Percentiles rank a stretch among this genome's conserved stretches.
Conservation (phyloP, 441 rosid species). For the Aquilaria agallochum region DNA sequence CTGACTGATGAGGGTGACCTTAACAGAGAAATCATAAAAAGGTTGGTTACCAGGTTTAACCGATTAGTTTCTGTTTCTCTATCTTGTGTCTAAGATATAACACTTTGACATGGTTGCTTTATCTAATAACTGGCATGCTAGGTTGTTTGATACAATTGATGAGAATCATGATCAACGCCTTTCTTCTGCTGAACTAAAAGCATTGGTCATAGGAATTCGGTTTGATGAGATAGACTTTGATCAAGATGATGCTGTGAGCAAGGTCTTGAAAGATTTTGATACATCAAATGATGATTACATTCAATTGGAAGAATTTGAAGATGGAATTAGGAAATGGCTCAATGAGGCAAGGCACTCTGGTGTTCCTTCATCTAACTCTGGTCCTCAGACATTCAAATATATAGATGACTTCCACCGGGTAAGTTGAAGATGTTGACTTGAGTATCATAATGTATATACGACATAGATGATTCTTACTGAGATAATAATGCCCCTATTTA, state of each 20-base stretch:
- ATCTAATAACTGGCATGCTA: slow-evolving; percentile 16
- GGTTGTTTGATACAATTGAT: slow-evolving; percentile 74
- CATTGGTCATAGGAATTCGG: slow-evolving; percentile 74
- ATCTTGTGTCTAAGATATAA: too few species aligned
- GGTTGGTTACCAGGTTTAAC: slow-evolving; percentile 34
- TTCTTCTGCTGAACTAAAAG: slow-evolving; percentile 66
- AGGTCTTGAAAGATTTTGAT: slow-evolving; percentile 72
- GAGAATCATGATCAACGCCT: slow-evolving; percentile 51
- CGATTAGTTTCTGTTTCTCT: not conserved
- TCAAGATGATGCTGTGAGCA: slow-evolving; percentile 59
- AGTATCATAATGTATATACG: slow-evolving; percentile 1
- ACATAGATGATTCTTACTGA: not conserved
- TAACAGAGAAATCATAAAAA: slow-evolving; percentile 34
- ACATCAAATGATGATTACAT: slow-evolving; percentile 39
- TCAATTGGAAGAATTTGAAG: slow-evolving; percentile 42
- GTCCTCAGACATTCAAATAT: slow-evolving; percentile 45
- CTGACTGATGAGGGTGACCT: slow-evolving; percentile 56
- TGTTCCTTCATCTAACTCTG: slow-evolving; percentile 32
- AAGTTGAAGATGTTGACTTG: slow-evolving; percentile 12
- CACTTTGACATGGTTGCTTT: too few species aligned
- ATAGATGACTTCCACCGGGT: slow-evolving; percentile 56
- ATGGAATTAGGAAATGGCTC: slow-evolving; percentile 70
- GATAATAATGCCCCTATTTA: not conserved
- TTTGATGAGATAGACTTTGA: slow-evolving; percentile 81
- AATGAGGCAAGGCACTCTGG: slow-evolving; percentile 41